Evolutionary conservation across 2,329 filamentous ascomycete species (phyloP).

Genomic region (Cadophora gregata): DNA sequence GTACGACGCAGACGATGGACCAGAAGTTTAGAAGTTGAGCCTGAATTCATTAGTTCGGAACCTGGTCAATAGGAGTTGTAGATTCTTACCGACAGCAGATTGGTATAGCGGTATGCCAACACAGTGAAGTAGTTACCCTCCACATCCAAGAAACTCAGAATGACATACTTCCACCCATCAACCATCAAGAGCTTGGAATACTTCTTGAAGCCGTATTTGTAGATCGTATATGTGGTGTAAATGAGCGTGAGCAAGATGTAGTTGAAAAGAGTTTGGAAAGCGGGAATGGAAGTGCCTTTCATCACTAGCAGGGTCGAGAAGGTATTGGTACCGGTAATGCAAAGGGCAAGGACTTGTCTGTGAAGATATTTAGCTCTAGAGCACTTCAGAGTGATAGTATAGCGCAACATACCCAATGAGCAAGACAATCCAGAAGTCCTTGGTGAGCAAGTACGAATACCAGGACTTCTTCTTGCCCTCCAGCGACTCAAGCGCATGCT

Average conservation of each 20-base stretch:
- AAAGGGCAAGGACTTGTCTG: constrained; percentile 81
- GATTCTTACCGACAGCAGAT: constrained; percentile 31
- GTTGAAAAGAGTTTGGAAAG: constrained; percentile 96
- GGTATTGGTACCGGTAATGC: constrained; percentile 92
- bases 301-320: constrained; percentile 76
- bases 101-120: constrained; percentile 75
- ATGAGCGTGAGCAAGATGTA: constrained; percentile 84
- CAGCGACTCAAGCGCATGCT: constrained; percentile 57
- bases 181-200: constrained; percentile 68
- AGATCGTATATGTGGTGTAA: constrained; percentile 81
- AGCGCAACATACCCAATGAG: constrained; percentile 64
- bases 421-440: constrained; percentile 88
- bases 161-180: constrained; percentile 92
- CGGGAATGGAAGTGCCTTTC: constrained; percentile 80
- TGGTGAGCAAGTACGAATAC: constrained; percentile 80
- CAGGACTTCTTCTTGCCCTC: constrained; percentile 61
- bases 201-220: constrained; percentile 76
- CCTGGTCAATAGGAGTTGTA: background rate
- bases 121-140: constrained; percentile 99
- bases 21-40: constrained; percentile 98
- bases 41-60: constrained; percentile 59
- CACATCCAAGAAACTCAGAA: constrained; percentile 91
- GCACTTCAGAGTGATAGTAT: constrained; percentile 18
- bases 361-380: constrained; percentile 9
- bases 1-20: constrained; percentile 92